Conservation (phyloP, 257 asterid species). For the Penstemon barbatus region DNA sequence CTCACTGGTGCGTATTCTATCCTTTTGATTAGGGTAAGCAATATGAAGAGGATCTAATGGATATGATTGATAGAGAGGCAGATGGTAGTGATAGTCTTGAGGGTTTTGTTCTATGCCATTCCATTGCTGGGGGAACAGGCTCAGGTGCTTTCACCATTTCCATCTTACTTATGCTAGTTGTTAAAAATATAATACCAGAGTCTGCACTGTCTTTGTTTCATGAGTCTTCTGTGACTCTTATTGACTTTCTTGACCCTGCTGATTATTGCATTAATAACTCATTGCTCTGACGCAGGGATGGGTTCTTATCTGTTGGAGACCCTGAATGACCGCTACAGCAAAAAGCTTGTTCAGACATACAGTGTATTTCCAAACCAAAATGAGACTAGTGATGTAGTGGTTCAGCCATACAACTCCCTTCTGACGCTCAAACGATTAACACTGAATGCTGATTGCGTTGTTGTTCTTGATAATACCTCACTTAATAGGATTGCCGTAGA, state of each 20-base stretch:
- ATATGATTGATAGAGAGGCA: slow-evolving; percentile 99
- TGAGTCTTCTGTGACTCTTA: background rate
- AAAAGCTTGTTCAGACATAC: slow-evolving; percentile 94
- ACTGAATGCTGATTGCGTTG: slow-evolving; percentile 97
- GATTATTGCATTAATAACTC: slow-evolving; percentile 23
- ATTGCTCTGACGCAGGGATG: slow-evolving; percentile 66
- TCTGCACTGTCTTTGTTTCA: background rate
- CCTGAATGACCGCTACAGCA: slow-evolving; percentile 95
- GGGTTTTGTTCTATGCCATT: slow-evolving; percentile 98
- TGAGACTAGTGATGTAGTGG: slow-evolving; percentile 99
- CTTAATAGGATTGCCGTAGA: slow-evolving; percentile 97
- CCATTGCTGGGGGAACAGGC: slow-evolving; percentile 98
- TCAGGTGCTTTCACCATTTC: slow-evolving; percentile 55
- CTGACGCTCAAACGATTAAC: slow-evolving; percentile 91
- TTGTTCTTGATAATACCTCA: slow-evolving; percentile 97
- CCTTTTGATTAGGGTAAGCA: slow-evolving; percentile 71
- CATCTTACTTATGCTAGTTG: background rate
- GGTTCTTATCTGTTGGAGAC: slow-evolving; percentile 98
- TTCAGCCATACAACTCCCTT: slow-evolving; percentile 97
- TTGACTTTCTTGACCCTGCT: slow-evolving; percentile 4
- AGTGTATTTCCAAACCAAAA: slow-evolving; percentile 99
- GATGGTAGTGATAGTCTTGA: slow-evolving; percentile 99
- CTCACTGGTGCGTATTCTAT: slow-evolving; percentile 20
- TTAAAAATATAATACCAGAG: slow-evolving; percentile 4
- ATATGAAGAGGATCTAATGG: slow-evolving; percentile 97